Evolutionary conservation across 352 stramenopile genomes (phyloP).

Genomic region (Globisporangium barbulae): DNA sequence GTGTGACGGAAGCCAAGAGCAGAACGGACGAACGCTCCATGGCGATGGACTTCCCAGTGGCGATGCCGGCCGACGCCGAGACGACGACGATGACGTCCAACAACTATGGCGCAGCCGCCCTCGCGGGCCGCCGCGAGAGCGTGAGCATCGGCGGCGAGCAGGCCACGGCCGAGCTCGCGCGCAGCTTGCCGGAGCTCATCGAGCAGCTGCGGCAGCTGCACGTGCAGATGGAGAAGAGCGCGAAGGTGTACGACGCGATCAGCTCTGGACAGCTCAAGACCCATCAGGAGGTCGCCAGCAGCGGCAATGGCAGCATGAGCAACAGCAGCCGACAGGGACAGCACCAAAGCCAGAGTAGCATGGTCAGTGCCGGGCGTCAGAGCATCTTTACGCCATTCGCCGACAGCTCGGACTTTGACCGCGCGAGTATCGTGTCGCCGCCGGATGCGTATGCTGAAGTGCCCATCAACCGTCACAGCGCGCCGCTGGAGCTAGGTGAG

Average conservation of each 20-base stretch:
- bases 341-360: slow-evolving; percentile 1
- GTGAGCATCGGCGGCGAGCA: slow-evolving; percentile 23
- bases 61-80: background rate
- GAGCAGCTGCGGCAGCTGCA: slow-evolving; percentile 57
- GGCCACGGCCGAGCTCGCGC: slow-evolving; percentile 41
- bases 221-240: slow-evolving; percentile 65
- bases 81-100: background rate
- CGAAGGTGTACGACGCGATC: slow-evolving; percentile 68
- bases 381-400: slow-evolving; percentile 43
- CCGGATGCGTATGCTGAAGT: slow-evolving; percentile 2
- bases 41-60: slow-evolving; percentile 4
- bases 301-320: slow-evolving; percentile 13
- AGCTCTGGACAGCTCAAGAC: slow-evolving; percentile 22
- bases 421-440: slow-evolving; percentile 9
- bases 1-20: no score
- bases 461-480: slow-evolving; percentile 16
- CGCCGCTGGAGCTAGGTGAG: slow-evolving; percentile 12
- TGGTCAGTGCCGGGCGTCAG: slow-evolving; percentile 4
- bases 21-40: background rate
- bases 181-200: slow-evolving; percentile 62
- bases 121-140: slow-evolving; percentile 20
- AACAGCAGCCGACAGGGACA: background rate
- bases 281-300: slow-evolving; percentile 5
- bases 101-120: background rate
- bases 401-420: slow-evolving; percentile 9